Percentiles rank a stretch among this genome's conserved stretches.
Evolutionary conservation across 495 filamentous ascomycete species (phyloP).

Genomic region (Talaromyces adpressus): DNA sequence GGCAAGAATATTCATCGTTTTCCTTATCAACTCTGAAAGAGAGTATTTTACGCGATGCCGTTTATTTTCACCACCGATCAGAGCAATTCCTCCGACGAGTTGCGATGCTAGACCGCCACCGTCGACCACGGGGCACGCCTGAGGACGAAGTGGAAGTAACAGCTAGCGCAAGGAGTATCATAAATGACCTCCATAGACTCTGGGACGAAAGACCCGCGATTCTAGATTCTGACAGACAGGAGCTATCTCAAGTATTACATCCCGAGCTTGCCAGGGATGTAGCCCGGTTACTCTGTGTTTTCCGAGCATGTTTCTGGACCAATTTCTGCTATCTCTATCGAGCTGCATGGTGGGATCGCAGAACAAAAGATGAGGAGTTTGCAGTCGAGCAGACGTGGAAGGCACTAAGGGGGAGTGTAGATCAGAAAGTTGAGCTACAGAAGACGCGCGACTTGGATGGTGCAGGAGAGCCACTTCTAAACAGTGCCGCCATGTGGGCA

Average conservation of each 20-base stretch:
- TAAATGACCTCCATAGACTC: background rate
- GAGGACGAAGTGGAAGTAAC: background rate
- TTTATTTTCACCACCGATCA: background rate
- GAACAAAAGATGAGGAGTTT: background rate
- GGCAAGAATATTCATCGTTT: background rate
- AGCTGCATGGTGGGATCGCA: background rate
- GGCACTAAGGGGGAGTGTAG: background rate
- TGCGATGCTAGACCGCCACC: conserved; percentile 1
- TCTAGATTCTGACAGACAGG: background rate
- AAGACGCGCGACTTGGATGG: background rate
- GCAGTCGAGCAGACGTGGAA: background rate
- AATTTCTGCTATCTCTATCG: conserved; percentile 1
- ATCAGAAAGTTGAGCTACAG: background rate
- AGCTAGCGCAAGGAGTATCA: background rate
- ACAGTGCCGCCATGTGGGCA: background rate
- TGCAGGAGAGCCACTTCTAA: background rate
- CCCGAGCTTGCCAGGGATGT: background rate
- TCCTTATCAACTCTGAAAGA: background rate
- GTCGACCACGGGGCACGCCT: background rate
- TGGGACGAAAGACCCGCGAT: background rate
- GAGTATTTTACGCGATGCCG: background rate
- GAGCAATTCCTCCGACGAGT: background rate
- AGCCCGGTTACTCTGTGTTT: background rate
- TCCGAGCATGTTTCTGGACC: background rate
- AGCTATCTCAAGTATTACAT: background rate